Conservation (phyloP, 495 filamentous ascomycete genomes). For the Penicillium dipodomyicola region DNA sequence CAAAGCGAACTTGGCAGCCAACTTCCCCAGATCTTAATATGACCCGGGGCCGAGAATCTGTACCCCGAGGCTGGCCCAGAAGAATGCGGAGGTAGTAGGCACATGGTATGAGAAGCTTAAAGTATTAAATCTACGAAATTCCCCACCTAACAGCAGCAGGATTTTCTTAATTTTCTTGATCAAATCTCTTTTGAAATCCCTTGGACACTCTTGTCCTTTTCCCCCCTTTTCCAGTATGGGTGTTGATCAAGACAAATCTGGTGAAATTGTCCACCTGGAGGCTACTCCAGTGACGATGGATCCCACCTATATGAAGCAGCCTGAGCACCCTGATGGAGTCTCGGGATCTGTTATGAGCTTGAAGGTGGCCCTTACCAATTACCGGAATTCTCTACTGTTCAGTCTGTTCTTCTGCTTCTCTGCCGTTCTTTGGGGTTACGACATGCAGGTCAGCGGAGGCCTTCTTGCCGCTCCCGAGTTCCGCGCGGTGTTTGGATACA, state of each 20-base stretch:
- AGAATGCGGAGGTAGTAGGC: slow-evolving; percentile 4
- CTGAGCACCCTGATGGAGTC: neutral
- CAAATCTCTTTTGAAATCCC: neutral
- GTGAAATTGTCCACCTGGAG: slow-evolving; percentile 12
- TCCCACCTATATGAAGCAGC: neutral
- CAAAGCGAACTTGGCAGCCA: neutral
- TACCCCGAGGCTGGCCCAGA: neutral
- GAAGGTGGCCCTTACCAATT: slow-evolving; percentile 1
- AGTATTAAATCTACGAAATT: slow-evolving; percentile 6
- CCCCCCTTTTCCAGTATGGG: neutral
- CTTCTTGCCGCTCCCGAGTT: slow-evolving; percentile 38
- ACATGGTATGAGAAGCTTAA: neutral
- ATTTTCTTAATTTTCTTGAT: neutral
- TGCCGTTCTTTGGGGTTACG: slow-evolving; percentile 33
- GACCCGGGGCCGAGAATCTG: neutral
- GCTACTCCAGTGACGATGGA: neutral
- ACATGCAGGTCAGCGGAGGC: slow-evolving; percentile 41
- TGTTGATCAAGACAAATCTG: slow-evolving; percentile 5
- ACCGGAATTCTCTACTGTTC: slow-evolving; percentile 6
- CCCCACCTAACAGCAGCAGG: neutral
- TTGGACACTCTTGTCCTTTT: neutral
- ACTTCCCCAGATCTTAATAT: slow-evolving; percentile 11
- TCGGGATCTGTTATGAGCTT: slow-evolving; percentile 5
- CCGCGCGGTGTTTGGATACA: slow-evolving; percentile 34
- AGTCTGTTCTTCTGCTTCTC: slow-evolving; percentile 15